A percentile compares a stretch with the other conserved stretches of the same genome.
phyloP scores from a whole-genome alignment of 345 rosid species.

The Aquilaria sinensis region DNA sequence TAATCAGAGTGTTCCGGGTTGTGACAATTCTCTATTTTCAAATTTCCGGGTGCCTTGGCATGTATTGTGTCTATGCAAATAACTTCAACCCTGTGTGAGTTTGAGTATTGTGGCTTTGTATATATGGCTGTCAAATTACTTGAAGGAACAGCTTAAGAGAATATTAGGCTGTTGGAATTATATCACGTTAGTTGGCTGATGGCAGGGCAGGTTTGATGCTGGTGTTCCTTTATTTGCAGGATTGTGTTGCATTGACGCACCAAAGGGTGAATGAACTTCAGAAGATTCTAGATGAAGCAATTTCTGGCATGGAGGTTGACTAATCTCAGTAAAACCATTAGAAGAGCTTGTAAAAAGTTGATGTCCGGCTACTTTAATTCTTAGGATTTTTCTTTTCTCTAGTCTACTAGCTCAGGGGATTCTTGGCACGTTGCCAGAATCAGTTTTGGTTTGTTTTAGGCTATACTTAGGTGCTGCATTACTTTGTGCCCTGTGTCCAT shows the following conservation, averaged over 20 bases:
- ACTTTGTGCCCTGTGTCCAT: no score
- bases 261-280: slow-evolving; percentile 53
- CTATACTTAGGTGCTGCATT: no score
- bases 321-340: slow-evolving; percentile 9
- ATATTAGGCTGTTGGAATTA: background rate
- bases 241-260: slow-evolving; percentile 51
- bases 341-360: background rate
- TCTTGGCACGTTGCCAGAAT: background rate
- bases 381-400: no score
- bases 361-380: background rate
- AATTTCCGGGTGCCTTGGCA: no score
- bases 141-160: no score
- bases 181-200: background rate
- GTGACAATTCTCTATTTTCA: background rate
- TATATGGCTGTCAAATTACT: background rate
- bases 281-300: slow-evolving; percentile 43
- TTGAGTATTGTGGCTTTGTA: background rate
- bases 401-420: no score
- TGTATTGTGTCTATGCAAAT: background rate
- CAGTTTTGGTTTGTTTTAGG: slow-evolving; percentile 1
- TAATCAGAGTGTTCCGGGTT: background rate
- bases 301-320: slow-evolving; percentile 51
- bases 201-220: background rate
- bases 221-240: slow-evolving; percentile 33
- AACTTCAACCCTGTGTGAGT: background rate